Base-by-base conservation (phyloP, 2,329 filamentous ascomycete species). In the Ophiostoma angusticollis region DNA sequence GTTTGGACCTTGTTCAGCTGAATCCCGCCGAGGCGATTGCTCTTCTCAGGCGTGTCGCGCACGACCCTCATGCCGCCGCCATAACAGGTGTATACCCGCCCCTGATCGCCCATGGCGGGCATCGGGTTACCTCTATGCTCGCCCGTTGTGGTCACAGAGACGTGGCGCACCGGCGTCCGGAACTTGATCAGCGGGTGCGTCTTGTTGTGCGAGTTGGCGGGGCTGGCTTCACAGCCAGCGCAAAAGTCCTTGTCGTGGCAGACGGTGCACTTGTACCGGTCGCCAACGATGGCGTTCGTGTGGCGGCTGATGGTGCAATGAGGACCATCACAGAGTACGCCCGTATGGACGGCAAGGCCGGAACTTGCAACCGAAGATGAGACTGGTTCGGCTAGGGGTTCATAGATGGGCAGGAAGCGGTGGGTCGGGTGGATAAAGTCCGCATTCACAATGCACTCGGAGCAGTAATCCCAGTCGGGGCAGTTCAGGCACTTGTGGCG, bases 151-250 rank as follows among this genome's bases (percentile, higher is more conserved):
- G 78, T 87, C 37, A 98, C 83, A 45, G 75, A 87, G 25, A 94
- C 84, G 49, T 84, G 80, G 49, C 84, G 82, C 35, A 98, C 80
- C 9, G 89, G 83, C 3, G 84, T 93, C 71, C 85, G 93, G 68
- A 98, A 86, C 65, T 94, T 95, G 67, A 98, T 86, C 50, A 98
- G 67, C 21, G 91, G 91, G 53, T 98, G 91, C n/a, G 87, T 93
- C 59, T 78, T 79, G 67, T 96, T 95, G 67, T 98, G 91, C 17
- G 65, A 67, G 59, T 93, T 89, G 47, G 68, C 68, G 7, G 91
- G 91, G 52, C 78, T 78, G 35, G 89, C 85, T 64, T 98, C 93
- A 63, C 91, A 98, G 54, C 74, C 82, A 54, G 83, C 84, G 58
- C 91, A 98, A 65, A 95, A 94, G 61, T 98, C 91, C 24, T 80